Percentiles rank a stretch among this genome's conserved stretches.
Conservation (phyloP, 768 basidiomycete species). For the Hygrocybe coccinea region DNA sequence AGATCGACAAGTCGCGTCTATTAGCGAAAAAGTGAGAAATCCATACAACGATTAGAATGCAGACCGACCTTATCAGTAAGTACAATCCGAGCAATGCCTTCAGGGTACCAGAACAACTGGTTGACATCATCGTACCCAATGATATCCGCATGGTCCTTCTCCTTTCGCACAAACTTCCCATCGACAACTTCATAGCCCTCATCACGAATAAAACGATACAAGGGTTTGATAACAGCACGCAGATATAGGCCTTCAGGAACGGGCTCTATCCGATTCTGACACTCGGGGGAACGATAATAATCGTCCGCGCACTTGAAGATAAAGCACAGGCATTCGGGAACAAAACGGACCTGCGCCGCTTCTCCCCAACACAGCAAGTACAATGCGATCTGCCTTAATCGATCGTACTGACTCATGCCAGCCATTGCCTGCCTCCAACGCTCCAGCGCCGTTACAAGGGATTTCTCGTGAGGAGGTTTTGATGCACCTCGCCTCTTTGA, state of each 20-base stretch:
- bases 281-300: constrained; percentile 98
- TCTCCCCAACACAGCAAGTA: constrained; percentile 98
- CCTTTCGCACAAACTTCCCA: constrained; percentile 89
- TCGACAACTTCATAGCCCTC: constrained; percentile 97
- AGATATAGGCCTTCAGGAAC: constrained; percentile 96
- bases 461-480: constrained; percentile 53
- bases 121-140: constrained; percentile 99
- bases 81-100: constrained; percentile 90
- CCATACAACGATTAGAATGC: background rate
- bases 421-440: constrained; percentile 98
- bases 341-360: constrained; percentile 93
- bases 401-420: constrained; percentile 97
- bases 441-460: constrained; percentile 76
- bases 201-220: constrained; percentile 95
- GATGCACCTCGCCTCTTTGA: constrained; percentile 54
- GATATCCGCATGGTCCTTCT: constrained; percentile 88
- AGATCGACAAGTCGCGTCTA: constrained; percentile 90
- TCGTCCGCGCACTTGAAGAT: constrained; percentile 99
- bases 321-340: constrained; percentile 96
- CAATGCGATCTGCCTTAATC: constrained; percentile 91
- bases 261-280: constrained; percentile 85
- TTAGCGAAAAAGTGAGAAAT: constrained; percentile 3
- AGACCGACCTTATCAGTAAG: constrained; percentile 77
- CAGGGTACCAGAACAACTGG: constrained; percentile 99
- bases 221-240: constrained; percentile 81